Base-by-base conservation (phyloP, 495 filamentous ascomycete genomes). In the Haplographium delicatum region DNA sequence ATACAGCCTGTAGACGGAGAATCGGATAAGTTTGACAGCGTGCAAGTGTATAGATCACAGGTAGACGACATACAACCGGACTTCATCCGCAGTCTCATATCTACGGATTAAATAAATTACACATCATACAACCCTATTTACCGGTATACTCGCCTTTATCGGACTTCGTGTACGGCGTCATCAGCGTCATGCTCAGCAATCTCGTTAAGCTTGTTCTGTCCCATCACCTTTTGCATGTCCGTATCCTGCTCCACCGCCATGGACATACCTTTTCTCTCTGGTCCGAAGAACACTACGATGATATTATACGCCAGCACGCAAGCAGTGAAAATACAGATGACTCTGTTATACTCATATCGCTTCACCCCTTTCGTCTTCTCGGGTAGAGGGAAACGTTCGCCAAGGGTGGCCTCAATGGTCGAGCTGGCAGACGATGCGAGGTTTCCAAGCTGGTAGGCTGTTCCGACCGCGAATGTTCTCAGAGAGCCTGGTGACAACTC, bases 311-410 rank as follows among this genome's bases (percentile, higher is more conserved):
- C 8, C 20, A 43, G 26, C 85, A 86, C 4, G 62, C 75, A 63
- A 71, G 85, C 83, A 78, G 85, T 81, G 63, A 85, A 83, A 51
- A 86, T 86, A 50, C 80, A 83, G 51, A 86, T 85, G 9, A 86
- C 83, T 59, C 79, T 80, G 18, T 83, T 82, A 44, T 86, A 86
- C 35, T 79, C 58, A 60, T 84, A 86, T 31, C 47, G 16, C 15
- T 43, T 43, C 7, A 8, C 4, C 2, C 22, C 39, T 8, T 11
- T 43, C 9, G 22, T 13, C 20, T 43, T 43, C 7, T 19, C 20
- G 26, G 59, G 46, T 3, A 72, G 50, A 1, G 65, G 65, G 45
- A 62, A 72, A 9, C 60, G 51, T 43, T 67, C 55, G 1, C 68
- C 71, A 39, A 71, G 67, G 10, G 60, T 61, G 6, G 59, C 58